Base-by-base conservation (phyloP, 495 filamentous ascomycete species). In the Cercophora samala region DNA sequence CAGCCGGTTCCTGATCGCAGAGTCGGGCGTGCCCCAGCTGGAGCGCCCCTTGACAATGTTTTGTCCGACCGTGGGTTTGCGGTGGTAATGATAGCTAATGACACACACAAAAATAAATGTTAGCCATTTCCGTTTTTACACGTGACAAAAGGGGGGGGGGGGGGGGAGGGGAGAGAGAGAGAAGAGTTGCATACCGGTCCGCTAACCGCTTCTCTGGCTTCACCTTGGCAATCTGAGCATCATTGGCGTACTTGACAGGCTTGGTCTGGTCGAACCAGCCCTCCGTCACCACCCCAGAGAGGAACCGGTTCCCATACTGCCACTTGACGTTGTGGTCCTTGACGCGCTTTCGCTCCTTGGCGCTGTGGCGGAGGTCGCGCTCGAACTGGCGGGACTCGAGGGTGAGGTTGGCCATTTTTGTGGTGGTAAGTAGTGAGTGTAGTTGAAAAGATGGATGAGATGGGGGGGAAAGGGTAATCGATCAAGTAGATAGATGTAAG, bases 301-400 rank as follows among this genome's bases (percentile, higher is more conserved):
- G 67, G 13, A 67, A 65, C 6, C 75, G 74, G 21, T 56, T n/a
- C 24, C 81, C 80, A 11, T 73, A 70, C 21, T 71, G 67, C 81
- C 81, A 83, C 70, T 83, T 83, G 52, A 70, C 62, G 17, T 62
- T 62, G 9, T 75, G 74, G 67, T 81, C 77, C 71, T 82, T 82
- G 76, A 63, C 67, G 62, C 80, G 79, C 75, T 80, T 81, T 68
- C 74, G 76, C 69, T 79, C 79, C 63, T 76, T 73, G 58, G 73
- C 71, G 53, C 70, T 73, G 70, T 78, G 76, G 69, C 81, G 80
- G 55, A 83, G 68, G 69, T 83, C 81, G 42, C 80, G 80, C 60
- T 80, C 73, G 55, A 64, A 71, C 58, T 73, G 53, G n/a, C 8
- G 70, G 23, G 66, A 52, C 26, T 72, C 68, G 62, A 62, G 23